These are phyloP conservation scores for Asterophora lycoperdoides DNA, from an alignment of 768 basidiomycete species.

Conservation along the genomic window DNA sequence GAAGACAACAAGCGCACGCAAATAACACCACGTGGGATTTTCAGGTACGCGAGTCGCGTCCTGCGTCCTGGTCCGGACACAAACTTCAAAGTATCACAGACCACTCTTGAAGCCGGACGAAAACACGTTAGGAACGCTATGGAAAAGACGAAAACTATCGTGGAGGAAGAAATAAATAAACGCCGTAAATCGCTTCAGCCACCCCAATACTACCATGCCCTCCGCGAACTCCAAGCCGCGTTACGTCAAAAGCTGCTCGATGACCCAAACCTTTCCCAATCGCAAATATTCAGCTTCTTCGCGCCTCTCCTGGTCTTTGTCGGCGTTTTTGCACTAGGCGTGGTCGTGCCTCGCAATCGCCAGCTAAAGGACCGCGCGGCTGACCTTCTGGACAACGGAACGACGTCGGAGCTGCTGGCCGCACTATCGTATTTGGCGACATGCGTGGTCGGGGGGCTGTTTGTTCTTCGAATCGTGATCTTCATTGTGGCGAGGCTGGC, in stretches of 20 bases:
- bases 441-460: background rate
- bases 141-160: background rate
- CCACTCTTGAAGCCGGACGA: background rate
- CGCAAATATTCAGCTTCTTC: slow-evolving; percentile 10
- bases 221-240: slow-evolving; percentile 9
- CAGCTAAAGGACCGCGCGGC: background rate
- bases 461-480: slow-evolving; percentile 2
- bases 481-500: slow-evolving; percentile 11
- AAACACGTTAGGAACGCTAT: background rate
- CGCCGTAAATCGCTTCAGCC: background rate
- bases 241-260: slow-evolving; percentile 2
- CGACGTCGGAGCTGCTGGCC: background rate
- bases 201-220: background rate
- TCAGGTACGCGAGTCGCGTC: slow-evolving; percentile 1
- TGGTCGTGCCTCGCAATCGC: slow-evolving; percentile 3
- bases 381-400: background rate
- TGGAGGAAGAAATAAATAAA: background rate
- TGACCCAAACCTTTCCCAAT: slow-evolving; percentile 6
- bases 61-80: no score
- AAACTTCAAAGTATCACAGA: no score
- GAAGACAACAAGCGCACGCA: slow-evolving; percentile 8
- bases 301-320: slow-evolving; percentile 12
- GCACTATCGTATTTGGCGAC: background rate
- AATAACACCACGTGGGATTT: slow-evolving; percentile 9
- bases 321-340: slow-evolving; percentile 7